Evolutionary conservation across 169 alveolate genomes (phyloP).

Genomic region (Eimeria falciformis): DNA sequence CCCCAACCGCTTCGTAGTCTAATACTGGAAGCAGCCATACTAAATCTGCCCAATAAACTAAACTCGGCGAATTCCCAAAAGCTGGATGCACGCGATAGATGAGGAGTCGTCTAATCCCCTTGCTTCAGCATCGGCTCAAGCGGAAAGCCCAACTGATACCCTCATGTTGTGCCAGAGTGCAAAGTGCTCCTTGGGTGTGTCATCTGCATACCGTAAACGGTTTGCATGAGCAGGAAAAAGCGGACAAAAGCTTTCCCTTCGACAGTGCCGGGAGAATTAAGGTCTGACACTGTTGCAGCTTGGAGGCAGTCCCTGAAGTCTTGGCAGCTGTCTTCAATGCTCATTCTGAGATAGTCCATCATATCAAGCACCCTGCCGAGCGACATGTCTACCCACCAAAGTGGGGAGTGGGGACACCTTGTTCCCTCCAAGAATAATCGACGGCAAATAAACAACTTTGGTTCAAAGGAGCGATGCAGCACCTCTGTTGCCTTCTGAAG

Average conservation of each 20-base stretch:
- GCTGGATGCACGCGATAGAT: too few species aligned
- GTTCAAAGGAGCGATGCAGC: constrained; percentile 11
- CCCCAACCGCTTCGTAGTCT: too few species aligned
- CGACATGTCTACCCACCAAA: constrained; percentile 10
- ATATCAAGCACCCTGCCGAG: constrained; percentile 15
- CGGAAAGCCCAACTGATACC: too few species aligned
- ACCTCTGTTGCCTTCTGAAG: neutral
- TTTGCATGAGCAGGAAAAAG: neutral
- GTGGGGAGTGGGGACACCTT: neutral
- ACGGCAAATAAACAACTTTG: constrained; percentile 1
- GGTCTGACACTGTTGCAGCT: neutral
- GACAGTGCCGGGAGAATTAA: neutral
- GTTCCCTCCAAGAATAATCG: constrained; percentile 12
- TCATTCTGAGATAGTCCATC: constrained; percentile 4
- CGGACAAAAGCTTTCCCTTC: neutral
- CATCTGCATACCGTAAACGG: neutral
- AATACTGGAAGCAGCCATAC: too few species aligned
- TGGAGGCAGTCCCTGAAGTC: constrained; percentile 31
- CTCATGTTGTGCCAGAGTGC: too few species aligned
- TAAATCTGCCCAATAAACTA: too few species aligned
- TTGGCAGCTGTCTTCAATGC: constrained; percentile 31
- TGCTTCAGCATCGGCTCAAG: too few species aligned
- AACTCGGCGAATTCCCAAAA: too few species aligned
- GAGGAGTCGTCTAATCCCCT: too few species aligned
- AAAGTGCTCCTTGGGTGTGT: too few species aligned